These are phyloP conservation scores for Crucihimalaya himalaica DNA, from an alignment of 345 rosid genomes.

Conservation along the genomic window DNA sequence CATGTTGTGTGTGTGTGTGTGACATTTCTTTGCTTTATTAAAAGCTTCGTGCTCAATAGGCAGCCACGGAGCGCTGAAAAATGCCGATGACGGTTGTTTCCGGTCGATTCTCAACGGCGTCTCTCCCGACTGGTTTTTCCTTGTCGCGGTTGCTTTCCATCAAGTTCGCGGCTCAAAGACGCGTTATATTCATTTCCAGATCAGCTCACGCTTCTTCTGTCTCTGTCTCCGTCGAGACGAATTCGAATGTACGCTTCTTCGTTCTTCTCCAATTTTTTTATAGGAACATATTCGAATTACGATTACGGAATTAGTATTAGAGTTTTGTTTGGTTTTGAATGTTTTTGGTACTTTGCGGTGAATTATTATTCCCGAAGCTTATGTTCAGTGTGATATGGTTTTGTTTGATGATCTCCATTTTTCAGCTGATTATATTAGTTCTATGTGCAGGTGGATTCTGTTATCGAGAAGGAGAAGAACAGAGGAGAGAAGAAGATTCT, in stretches of 20 bases:
- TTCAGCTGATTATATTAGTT: not conserved
- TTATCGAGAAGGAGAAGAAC: constrained; percentile 39
- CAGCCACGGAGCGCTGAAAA: constrained; percentile 22
- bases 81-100: constrained; percentile 31
- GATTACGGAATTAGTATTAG: not conserved
- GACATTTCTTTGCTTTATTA: not conserved
- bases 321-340: not conserved
- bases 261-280: not conserved
- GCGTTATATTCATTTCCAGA: constrained; percentile 16
- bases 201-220: constrained; percentile 49
- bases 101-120: constrained; percentile 34
- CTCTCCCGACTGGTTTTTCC: constrained; percentile 18
- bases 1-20: constrained; percentile 1
- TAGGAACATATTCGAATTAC: not conserved
- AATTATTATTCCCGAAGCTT: not conserved
- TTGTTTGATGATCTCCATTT: not conserved
- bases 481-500: constrained; percentile 37
- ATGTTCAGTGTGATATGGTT: not conserved
- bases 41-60: constrained; percentile 29
- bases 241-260: constrained; percentile 44
- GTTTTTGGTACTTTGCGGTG: not conserved
- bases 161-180: constrained; percentile 6
- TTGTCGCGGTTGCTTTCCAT: constrained; percentile 24
- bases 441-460: constrained; percentile 41
- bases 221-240: constrained; percentile 49